phyloP scores from a whole-genome alignment of 1,284 basidiomycete species.

The Rhodotorula sp. region DNA sequence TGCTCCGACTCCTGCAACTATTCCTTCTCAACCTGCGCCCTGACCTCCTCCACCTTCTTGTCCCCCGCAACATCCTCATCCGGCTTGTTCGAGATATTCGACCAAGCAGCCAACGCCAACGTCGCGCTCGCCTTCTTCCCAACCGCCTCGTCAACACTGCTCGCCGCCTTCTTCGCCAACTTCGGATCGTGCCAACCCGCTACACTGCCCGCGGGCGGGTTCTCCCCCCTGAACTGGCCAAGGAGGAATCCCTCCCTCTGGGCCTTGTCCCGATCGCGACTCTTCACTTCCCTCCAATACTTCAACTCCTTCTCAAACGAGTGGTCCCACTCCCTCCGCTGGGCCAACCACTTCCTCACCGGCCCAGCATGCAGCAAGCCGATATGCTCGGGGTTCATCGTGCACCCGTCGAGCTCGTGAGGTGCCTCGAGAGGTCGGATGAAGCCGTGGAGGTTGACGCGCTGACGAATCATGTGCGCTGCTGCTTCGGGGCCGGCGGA shows the following conservation, averaged over 20 bases:
- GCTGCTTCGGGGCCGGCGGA: background rate
- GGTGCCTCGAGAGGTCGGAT: constrained; percentile 74
- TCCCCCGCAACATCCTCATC: constrained; percentile 28
- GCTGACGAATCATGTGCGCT: constrained; percentile 73
- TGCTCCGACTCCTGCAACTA: background rate
- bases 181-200: constrained; percentile 45
- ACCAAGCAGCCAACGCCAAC: constrained; percentile 28
- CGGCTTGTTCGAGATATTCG: constrained; percentile 20
- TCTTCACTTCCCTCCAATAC: constrained; percentile 45
- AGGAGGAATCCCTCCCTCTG: constrained; percentile 17
- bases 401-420: constrained; percentile 63
- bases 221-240: constrained; percentile 64
- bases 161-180: constrained; percentile 46
- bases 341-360: constrained; percentile 57
- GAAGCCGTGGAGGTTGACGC: constrained; percentile 72
- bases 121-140: constrained; percentile 27
- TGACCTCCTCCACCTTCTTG: constrained; percentile 10
- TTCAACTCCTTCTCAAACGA: constrained; percentile 53
- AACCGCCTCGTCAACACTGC: constrained; percentile 32
- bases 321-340: constrained; percentile 57
- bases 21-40: background rate
- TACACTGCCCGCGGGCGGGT: constrained; percentile 64
- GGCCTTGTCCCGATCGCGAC: constrained; percentile 11
- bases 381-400: constrained; percentile 60
- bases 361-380: constrained; percentile 57